Conservation (phyloP, 164 flowering plant genomes). For the Piper betle region DNA sequence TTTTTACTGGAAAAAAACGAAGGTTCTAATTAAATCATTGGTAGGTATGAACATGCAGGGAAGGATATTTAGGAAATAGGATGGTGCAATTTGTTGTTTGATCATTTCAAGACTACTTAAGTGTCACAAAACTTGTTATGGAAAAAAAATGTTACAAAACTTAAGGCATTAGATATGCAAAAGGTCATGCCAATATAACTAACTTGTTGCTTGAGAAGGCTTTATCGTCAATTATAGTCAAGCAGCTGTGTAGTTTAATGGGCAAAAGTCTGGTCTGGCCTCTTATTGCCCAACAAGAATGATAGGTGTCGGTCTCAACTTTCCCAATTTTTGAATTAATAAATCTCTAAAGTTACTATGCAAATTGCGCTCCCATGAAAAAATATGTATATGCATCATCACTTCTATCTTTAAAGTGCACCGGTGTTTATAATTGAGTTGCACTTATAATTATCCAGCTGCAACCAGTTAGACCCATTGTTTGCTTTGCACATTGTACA, state of each 20-base stretch:
- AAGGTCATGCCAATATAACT: neutral
- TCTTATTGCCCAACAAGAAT: neutral
- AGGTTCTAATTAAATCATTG: no score
- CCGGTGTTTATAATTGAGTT: no score
- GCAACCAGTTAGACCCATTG: neutral
- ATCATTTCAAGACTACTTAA: no score
- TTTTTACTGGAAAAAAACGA: no score
- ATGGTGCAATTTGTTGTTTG: no score
- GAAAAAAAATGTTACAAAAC: no score
- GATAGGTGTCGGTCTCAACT: neutral
- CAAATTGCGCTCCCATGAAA: neutral
- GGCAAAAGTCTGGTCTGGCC: neutral
- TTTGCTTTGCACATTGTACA: neutral
- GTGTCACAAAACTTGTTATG: no score
- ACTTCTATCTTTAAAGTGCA: conserved; percentile 10
- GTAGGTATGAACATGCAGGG: no score
- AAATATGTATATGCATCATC: neutral
- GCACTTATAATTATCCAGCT: neutral
- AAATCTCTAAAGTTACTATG: neutral
- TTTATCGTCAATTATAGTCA: neutral
- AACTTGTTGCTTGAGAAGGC: neutral
- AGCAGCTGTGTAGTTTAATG: no score
- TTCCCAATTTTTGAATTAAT: neutral
- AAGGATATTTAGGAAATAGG: no score
- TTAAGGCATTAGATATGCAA: no score